These are phyloP conservation scores for Diatrype stigma DNA, from an alignment of 2,329 filamentous ascomycete species.

Conservation along the genomic window DNA sequence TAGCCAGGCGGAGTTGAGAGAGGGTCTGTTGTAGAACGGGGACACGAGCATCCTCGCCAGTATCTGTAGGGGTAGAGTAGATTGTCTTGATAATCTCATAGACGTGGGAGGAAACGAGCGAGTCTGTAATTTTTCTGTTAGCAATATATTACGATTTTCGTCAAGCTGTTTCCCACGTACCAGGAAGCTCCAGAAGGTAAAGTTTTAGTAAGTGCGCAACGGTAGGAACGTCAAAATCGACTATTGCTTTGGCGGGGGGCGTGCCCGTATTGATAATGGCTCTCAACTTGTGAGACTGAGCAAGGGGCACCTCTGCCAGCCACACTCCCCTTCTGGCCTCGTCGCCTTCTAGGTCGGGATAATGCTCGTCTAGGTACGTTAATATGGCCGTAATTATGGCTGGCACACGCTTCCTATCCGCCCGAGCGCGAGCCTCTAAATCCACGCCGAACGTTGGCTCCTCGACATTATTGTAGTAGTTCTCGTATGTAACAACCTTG, in stretches of 20 bases:
- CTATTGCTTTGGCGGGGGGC: slow-evolving; percentile 70
- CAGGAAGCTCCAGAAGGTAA: slow-evolving; percentile 90
- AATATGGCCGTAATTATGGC: slow-evolving; percentile 87
- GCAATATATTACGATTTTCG: slow-evolving; percentile 4
- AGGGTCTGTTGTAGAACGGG: slow-evolving; percentile 93
- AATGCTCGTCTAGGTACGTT: slow-evolving; percentile 93
- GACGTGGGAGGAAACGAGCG: slow-evolving; percentile 95
- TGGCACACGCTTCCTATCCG: slow-evolving; percentile 92
- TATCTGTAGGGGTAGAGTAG: slow-evolving; percentile 78
- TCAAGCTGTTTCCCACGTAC: slow-evolving; percentile 45
- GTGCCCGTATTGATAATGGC: slow-evolving; percentile 80
- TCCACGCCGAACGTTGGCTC: slow-evolving; percentile 98
- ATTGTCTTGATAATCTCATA: slow-evolving; percentile 99
- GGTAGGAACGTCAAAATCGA: slow-evolving; percentile 89
- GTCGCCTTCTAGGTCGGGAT: slow-evolving; percentile 94
- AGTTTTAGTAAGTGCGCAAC: slow-evolving; percentile 90
- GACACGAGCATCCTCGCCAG: slow-evolving; percentile 73
- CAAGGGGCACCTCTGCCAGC: slow-evolving; percentile 86
- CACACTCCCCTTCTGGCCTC: slow-evolving; percentile 89
- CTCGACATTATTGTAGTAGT: slow-evolving; percentile 98
- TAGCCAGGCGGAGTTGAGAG: slow-evolving; percentile 88
- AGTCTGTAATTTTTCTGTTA: slow-evolving; percentile 59
- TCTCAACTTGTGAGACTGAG: slow-evolving; percentile 80
- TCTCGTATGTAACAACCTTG: slow-evolving; percentile 90
- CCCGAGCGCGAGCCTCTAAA: slow-evolving; percentile 87